Evolutionary conservation across 441 rosid genomes (phyloP).

Genomic region (Pelargonium fulgidum): DNA sequence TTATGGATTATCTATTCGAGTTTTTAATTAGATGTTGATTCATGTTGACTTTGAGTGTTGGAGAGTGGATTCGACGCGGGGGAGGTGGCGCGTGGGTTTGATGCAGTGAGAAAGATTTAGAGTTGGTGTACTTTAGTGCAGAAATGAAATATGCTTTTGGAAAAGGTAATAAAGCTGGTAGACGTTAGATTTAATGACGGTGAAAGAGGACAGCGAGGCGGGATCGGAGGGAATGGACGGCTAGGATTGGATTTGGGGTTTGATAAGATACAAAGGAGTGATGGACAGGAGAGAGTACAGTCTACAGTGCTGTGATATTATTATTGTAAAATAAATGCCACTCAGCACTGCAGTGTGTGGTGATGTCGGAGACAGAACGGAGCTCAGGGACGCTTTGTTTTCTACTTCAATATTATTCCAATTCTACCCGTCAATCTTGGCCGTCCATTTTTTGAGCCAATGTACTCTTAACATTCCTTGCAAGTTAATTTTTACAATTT

Average conservation of each 20-base stretch:
- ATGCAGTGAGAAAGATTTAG: background rate
- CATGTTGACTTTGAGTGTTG: background rate
- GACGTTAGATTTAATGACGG: slow-evolving; percentile 40
- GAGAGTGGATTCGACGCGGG: background rate
- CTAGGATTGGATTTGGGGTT: slow-evolving; percentile 18
- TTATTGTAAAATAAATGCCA: background rate
- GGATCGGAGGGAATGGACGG: slow-evolving; percentile 35
- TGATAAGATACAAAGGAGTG: background rate
- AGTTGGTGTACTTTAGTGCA: background rate
- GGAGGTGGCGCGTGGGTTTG: background rate
- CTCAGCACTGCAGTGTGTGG: background rate
- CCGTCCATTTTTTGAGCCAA: no score
- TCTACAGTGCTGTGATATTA: background rate
- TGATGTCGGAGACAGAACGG: slow-evolving; percentile 2
- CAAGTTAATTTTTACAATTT: no score
- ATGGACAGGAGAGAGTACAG: background rate
- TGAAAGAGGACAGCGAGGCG: slow-evolving; percentile 34
- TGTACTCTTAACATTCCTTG: no score
- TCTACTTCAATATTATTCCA: background rate
- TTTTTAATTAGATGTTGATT: background rate
- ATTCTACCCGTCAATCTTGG: background rate
- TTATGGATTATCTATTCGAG: background rate
- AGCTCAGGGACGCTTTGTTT: background rate
- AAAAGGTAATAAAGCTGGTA: slow-evolving; percentile 22
- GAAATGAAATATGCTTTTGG: background rate